Conservation (phyloP, 2,329 filamentous ascomycete genomes). For the Hansfordia pulvinata region DNA sequence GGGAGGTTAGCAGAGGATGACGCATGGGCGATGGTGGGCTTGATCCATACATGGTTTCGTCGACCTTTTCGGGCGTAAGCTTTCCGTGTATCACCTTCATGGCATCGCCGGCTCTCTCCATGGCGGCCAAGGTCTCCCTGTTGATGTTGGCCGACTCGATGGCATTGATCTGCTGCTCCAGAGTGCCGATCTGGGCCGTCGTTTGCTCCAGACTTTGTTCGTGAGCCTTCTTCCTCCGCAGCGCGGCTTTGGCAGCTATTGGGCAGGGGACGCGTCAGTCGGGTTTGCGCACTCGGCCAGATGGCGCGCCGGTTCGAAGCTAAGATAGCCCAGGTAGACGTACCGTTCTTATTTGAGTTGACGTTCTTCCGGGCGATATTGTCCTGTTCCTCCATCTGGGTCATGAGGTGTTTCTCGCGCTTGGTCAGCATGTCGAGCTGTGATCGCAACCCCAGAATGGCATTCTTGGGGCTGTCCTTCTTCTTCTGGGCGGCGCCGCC, state of each 20-base stretch:
- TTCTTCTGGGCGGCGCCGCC: slow-evolving; percentile 68
- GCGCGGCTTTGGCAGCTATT: slow-evolving; percentile 75
- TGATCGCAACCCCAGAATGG: slow-evolving; percentile 74
- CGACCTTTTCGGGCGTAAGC: slow-evolving; percentile 87
- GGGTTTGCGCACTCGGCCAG: slow-evolving; percentile 1
- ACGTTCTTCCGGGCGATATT: slow-evolving; percentile 80
- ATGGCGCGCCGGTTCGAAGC: background rate
- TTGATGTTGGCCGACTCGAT: slow-evolving; percentile 99
- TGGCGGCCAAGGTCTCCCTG: slow-evolving; percentile 84
- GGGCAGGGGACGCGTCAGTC: slow-evolving; percentile 4
- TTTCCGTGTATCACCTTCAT: slow-evolving; percentile 91
- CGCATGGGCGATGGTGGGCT: too few relatives aligned
- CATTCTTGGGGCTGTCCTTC: slow-evolving; percentile 93
- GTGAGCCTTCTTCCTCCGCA: slow-evolving; percentile 88
- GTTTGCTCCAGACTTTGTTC: slow-evolving; percentile 90
- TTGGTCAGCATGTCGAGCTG: slow-evolving; percentile 98
- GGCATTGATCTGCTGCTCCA: slow-evolving; percentile 90
- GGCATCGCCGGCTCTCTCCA: slow-evolving; percentile 79
- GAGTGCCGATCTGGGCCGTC: slow-evolving; percentile 72
- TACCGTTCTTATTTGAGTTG: slow-evolving; percentile 81
- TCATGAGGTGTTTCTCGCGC: slow-evolving; percentile 80
- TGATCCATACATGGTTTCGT: slow-evolving; percentile 87
- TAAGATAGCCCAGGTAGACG: slow-evolving; percentile 15
- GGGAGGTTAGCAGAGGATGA: too few relatives aligned
- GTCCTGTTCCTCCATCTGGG: slow-evolving; percentile 88